These are phyloP conservation scores for Lasiosphaeria hispida DNA, from an alignment of 495 filamentous ascomycete genomes.

Conservation along the genomic window DNA sequence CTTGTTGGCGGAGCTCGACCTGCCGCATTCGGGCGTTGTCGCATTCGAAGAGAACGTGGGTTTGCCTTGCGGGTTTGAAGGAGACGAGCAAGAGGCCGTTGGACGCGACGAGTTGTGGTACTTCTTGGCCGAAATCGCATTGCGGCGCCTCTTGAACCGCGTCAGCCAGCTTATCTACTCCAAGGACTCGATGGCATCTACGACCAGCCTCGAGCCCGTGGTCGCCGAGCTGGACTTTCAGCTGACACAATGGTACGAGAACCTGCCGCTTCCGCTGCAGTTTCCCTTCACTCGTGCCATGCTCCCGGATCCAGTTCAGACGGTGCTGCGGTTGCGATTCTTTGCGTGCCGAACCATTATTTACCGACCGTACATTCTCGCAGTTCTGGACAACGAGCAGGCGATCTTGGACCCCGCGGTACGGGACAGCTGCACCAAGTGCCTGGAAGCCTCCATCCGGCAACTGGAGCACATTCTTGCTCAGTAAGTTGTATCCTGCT, in stretches of 20 bases:
- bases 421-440: constrained; percentile 74
- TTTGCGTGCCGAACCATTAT: constrained; percentile 84
- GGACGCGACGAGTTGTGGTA: constrained; percentile 81
- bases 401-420: constrained; percentile 65
- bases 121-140: constrained; percentile 76
- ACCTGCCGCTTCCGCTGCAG: constrained; percentile 66
- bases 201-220: constrained; percentile 68
- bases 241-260: constrained; percentile 81
- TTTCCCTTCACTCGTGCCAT: constrained; percentile 67
- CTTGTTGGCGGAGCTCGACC: constrained; percentile 73
- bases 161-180: constrained; percentile 80
- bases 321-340: constrained; percentile 73
- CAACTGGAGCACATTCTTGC: constrained; percentile 77
- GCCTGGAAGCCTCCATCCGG: constrained; percentile 75
- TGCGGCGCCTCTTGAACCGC: constrained; percentile 71
- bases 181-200: constrained; percentile 65
- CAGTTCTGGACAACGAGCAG: constrained; percentile 74
- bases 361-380: constrained; percentile 77
- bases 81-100: constrained; percentile 59
- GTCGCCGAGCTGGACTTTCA: constrained; percentile 79
- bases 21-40: constrained; percentile 78
- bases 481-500: constrained; percentile 55
- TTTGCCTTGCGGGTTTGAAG: constrained; percentile 72
- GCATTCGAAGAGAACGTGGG: constrained; percentile 79
- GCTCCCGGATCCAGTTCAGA: constrained; percentile 71